phyloP scores from a whole-genome alignment of 2,329 filamentous ascomycete genomes.

The Sporothrix variecibatus region DNA sequence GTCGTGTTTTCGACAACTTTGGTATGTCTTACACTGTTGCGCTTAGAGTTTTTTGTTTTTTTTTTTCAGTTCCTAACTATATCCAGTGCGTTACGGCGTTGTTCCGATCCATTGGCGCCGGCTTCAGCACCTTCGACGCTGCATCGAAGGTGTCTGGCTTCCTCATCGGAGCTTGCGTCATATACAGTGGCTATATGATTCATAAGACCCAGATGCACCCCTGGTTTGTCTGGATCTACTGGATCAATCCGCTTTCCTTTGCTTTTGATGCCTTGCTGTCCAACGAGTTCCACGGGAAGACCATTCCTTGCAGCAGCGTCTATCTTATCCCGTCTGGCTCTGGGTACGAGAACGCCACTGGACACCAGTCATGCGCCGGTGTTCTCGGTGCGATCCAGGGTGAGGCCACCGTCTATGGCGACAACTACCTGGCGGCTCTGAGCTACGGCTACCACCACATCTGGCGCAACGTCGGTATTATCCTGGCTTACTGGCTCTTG shows the following conservation, averaged over 20 bases:
- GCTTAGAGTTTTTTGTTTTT: neutral
- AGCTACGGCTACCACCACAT: slow-evolving; percentile 55
- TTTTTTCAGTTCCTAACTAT: neutral
- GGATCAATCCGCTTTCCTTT: slow-evolving; percentile 65
- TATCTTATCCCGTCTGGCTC: slow-evolving; percentile 72
- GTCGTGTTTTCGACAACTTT: slow-evolving; percentile 54
- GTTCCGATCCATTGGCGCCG: slow-evolving; percentile 60
- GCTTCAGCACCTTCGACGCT: slow-evolving; percentile 63
- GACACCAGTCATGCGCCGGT: slow-evolving; percentile 78
- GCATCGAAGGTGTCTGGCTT: slow-evolving; percentile 61
- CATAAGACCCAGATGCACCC: slow-evolving; percentile 64
- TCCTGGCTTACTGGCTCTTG: slow-evolving; percentile 73
- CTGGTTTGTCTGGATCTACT: slow-evolving; percentile 69
- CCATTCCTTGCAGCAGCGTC: slow-evolving; percentile 67
- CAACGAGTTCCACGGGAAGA: slow-evolving; percentile 75
- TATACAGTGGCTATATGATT: slow-evolving; percentile 69
- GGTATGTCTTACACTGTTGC: neutral
- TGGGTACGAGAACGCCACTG: slow-evolving; percentile 67
- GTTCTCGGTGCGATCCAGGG: slow-evolving; percentile 69
- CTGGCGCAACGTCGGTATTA: slow-evolving; percentile 82
- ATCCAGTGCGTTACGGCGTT: slow-evolving; percentile 58
- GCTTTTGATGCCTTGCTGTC: slow-evolving; percentile 78
- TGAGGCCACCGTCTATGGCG: slow-evolving; percentile 62
- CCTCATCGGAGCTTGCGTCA: slow-evolving; percentile 61
- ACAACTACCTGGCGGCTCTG: slow-evolving; percentile 49